Evolutionary conservation across 1,284 basidiomycete genomes (phyloP), one percentile per base, ranked within the genome.

Genomic region (Cryptococcus hybrid): DNA sequence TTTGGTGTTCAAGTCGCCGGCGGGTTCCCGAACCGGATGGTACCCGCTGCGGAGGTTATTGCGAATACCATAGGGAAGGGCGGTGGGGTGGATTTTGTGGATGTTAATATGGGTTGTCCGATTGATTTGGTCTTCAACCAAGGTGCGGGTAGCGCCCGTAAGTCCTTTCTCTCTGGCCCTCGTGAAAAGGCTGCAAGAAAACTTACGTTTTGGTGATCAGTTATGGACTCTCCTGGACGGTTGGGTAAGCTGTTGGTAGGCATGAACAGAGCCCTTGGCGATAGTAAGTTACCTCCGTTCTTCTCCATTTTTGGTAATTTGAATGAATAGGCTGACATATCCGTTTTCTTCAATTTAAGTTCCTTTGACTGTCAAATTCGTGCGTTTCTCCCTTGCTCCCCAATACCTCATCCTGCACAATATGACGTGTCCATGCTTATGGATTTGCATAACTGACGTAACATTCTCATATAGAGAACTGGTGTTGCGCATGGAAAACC

Each of bases 121-220:
- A 98, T 98, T 65, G 95, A 99, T 76, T 81, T 99, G 48, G 90
- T 99, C 1, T 98, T 93, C 80, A 90, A 90, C 70, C 85, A 85
- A 30, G 93, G 93, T 0, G 92, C 90, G 51, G 93, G 93, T 0
- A 91, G 88, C 60, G 93, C 92, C 9, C 73, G 91, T 78, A 53
- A 63, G 72, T 71, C 7, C 11, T 38, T 1, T n/a, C 24, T 34
- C 5, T 9, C 6, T 51, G 5, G 30, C 18, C 11, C 34, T 35
- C 47, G 3, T 18, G 40, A 42, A 5, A 13, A 47, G 15, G 2
- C 13, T n/a, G 18, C 12, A 5, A 8, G 5, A 24, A 47, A 47
- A 30, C 18, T 30, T 2, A 35, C 0, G 13, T 5, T 8, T 30
- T n/a, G 13, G 13, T 68, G 67, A 15, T 57, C 75, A 86, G 89